Base-by-base conservation (phyloP, 148 eudicot genomes). In the Oxyria digyna region DNA sequence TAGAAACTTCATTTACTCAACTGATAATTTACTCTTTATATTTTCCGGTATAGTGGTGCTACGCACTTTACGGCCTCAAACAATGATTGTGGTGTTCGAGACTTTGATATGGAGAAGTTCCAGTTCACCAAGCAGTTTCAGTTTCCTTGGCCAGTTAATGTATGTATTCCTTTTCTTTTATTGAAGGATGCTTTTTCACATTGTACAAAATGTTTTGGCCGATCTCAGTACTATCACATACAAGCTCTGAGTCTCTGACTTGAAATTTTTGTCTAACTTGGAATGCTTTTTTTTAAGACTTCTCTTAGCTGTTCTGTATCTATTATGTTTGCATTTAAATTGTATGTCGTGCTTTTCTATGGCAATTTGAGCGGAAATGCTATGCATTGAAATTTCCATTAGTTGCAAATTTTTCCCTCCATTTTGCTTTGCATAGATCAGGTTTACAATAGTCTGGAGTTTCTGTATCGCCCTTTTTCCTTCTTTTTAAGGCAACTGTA, bases 101-200 rank as follows among this genome's bases (percentile, higher is more conserved):
- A 72, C 37, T 76, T 67, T 68, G 79, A 76, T 62, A 62, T 76
- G 68, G 75, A 72, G 42, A 73, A 42, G 69, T 88, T 83, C 72
- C 89, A 85, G 72, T 85, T 79, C 59, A 70, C 78, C 18, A 88
- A 79, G 64, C 91, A 88, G 52, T 85, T 88, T 35, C 81, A 77
- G 37, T 91, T 78, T 73, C 77, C 87, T 37, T 91, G 97, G 97
- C 89, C 97, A n/a, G 89, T 89, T 49, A 87, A 89, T 77, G 96
- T 87, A 68, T 81, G 87, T 66, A 42, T 76, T 67, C 31, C 75
- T 57, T 57, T 14, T 57, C 64, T 57, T 26, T 6, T 27, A 12
- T 57, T 4, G n/a, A 43, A 15, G 64, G 32, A 26, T 57, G 64
- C 27, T 6, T 11, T 26, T 26, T 26, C 26, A 31, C 62, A 26